These are phyloP conservation scores for Teratosphaeriaceae sp. DNA, from an alignment of 2,329 filamentous ascomycete genomes.

Conservation along the genomic window DNA sequence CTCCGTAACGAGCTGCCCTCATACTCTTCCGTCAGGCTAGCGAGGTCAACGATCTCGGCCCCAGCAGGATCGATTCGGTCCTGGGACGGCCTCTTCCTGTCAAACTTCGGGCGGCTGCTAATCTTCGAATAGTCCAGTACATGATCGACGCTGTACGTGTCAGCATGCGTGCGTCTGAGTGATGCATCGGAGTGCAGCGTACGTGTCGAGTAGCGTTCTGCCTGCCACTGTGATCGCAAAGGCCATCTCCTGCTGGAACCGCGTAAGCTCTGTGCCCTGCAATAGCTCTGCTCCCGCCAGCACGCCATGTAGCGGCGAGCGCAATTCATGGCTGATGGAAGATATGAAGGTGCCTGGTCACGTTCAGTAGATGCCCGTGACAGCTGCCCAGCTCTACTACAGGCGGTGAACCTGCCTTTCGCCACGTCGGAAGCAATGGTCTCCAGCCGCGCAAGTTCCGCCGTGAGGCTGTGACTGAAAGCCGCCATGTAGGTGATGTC, in stretches of 20 bases:
- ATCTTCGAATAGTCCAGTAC: conserved; percentile 41
- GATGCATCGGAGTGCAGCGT: background rate
- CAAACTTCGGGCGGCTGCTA: conserved; percentile 24
- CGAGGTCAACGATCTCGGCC: conserved; percentile 16
- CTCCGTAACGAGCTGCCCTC: no score
- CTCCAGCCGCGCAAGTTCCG: conserved; percentile 32
- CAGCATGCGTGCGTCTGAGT: background rate
- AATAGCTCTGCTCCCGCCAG: conserved; percentile 45
- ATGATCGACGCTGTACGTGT: conserved; percentile 25
- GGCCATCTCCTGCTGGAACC: conserved; percentile 37
- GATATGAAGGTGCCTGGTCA: conserved; percentile 44
- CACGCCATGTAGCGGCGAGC: conserved; percentile 39
- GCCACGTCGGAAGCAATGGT: conserved; percentile 36
- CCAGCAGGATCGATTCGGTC: background rate
- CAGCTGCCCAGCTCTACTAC: conserved; percentile 27
- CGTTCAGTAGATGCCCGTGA: background rate
- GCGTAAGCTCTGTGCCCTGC: conserved; percentile 35
- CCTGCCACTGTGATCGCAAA: conserved; percentile 44
- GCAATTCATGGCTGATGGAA: conserved; percentile 46
- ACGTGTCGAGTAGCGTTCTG: conserved; percentile 44
- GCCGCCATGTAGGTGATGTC: conserved; percentile 32
- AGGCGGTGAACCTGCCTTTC: no score
- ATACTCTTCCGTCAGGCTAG: conserved; percentile 19
- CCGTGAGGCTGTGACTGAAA: conserved; percentile 34
- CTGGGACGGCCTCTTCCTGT: conserved; percentile 4